A percentile compares a stretch with the other conserved stretches of the same genome.
Conservation (phyloP, 2,329 filamentous ascomycete genomes). For the Alternaria gaisen region DNA sequence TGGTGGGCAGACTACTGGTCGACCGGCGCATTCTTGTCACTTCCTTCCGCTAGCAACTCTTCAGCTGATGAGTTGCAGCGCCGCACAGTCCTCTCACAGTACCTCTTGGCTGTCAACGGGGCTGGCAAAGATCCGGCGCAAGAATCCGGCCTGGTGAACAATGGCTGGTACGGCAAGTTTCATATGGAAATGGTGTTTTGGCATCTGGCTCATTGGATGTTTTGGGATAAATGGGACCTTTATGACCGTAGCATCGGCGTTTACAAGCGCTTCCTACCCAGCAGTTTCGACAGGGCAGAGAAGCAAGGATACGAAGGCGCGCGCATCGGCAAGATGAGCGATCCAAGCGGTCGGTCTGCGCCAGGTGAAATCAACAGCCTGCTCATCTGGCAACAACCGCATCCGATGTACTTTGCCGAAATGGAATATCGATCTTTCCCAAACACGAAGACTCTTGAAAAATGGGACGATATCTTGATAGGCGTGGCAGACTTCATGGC, state of each 20-base stretch:
- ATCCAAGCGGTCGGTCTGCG: slow-evolving; percentile 63
- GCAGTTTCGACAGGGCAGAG: slow-evolving; percentile 47
- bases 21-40: slow-evolving; percentile 62
- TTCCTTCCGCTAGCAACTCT: slow-evolving; percentile 50
- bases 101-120: slow-evolving; percentile 62
- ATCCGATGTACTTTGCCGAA: slow-evolving; percentile 68
- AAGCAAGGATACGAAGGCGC: slow-evolving; percentile 55
- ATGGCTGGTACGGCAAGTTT: slow-evolving; percentile 67
- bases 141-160: slow-evolving; percentile 60
- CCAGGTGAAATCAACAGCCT: slow-evolving; percentile 69
- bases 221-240: slow-evolving; percentile 60
- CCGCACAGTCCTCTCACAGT: slow-evolving; percentile 63
- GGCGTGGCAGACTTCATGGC: slow-evolving; percentile 68
- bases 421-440: slow-evolving; percentile 61
- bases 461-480: slow-evolving; percentile 64
- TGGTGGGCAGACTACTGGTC: slow-evolving; percentile 64
- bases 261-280: slow-evolving; percentile 59
- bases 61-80: slow-evolving; percentile 62
- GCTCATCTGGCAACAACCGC: slow-evolving; percentile 70
- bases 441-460: slow-evolving; percentile 54
- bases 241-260: slow-evolving; percentile 58
- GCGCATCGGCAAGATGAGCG: slow-evolving; percentile 66
- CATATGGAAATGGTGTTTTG: slow-evolving; percentile 66
- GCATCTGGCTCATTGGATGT: slow-evolving; percentile 62
- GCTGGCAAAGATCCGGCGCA: slow-evolving; percentile 61